Evolutionary conservation across 306 rosid genomes (phyloP), one percentile per base, ranked within the genome.

Genomic region (Glycine latifolia): DNA sequence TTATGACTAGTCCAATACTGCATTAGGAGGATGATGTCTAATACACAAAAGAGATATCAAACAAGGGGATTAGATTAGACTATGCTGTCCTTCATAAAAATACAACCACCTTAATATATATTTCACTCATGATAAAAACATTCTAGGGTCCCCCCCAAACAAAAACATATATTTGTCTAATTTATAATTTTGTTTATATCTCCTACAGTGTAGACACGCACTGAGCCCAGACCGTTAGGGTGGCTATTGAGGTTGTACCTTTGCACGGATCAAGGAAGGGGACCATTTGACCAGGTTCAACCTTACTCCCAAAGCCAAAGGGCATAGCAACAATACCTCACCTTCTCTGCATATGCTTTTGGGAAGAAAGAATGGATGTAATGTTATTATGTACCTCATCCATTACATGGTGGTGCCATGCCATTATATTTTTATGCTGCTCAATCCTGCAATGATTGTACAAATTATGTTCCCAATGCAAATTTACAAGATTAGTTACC

Each of bases 251-350:
- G 67, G 31, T 17, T 39, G 81, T 79, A 62, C 79, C 76, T 84
- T 35, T 76, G 73, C 39, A 79, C 39, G 67, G 53, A 58, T 13
- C 7, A n/a, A 8, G 39, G 49, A 50, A 56, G 82, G 86, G 90
- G 90, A 85, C 89, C 88, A 87, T 41, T 81, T 82, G 88, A 87
- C 87, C 59, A 62, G 8, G 1, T 73, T 73, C 77, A 79, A 79
- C 58, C 47, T 78, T 77, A 77, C 78, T 55, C 58, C 67, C 44
- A 63, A 63, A 81, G 5, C 58, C 66, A 1, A 31, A 37, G 67
- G 67, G 73, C 67, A 80, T 50, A 1, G 75, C 35, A 9, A 13
- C 82, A 44, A 43, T 77, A 39, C 46, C 70, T 62, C 75, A 77
- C 73, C 53, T 61, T 83, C 48, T 76, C 37, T 16, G 67, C 67